A percentile compares a stretch with the other conserved stretches of the same genome.
These are phyloP conservation scores for Mycena olivaceomarginata DNA, from an alignment of 768 basidiomycete species.

Conservation along the genomic window DNA sequence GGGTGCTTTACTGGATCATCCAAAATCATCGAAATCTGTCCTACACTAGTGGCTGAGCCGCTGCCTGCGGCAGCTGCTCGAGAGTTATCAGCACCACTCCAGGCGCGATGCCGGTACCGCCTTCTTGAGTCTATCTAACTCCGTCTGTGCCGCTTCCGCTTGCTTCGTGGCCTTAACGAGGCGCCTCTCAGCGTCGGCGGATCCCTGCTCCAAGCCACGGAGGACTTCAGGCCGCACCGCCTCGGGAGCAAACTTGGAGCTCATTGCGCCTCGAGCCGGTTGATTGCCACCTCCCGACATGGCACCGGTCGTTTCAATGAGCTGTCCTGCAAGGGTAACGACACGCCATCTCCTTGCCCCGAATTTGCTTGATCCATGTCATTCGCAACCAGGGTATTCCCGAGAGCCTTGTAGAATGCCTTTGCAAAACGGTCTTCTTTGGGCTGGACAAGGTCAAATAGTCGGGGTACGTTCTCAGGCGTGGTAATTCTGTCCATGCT, in stretches of 20 bases:
- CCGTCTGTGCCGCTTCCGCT: constrained; percentile 73
- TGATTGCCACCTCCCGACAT: constrained; percentile 97
- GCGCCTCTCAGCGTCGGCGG: constrained; percentile 73
- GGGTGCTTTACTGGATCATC: too few relatives aligned
- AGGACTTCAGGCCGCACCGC: constrained; percentile 88
- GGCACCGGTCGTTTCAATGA: constrained; percentile 96
- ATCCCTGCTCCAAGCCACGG: constrained; percentile 84
- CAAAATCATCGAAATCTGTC: too few relatives aligned
- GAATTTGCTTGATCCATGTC: constrained; percentile 96
- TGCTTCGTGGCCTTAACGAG: constrained; percentile 74
- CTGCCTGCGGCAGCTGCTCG: too few relatives aligned
- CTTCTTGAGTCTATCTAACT: constrained; percentile 75
- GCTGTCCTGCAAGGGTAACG: constrained; percentile 93
- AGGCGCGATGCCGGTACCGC: constrained; percentile 83
- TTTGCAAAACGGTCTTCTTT: constrained; percentile 89
- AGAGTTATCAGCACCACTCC: too few relatives aligned
- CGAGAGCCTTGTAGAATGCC: constrained; percentile 92
- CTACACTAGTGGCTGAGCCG: too few relatives aligned
- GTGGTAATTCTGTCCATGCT: constrained; percentile 69
- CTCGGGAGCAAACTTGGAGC: constrained; percentile 89
- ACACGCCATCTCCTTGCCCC: constrained; percentile 88
- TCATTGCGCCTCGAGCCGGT: constrained; percentile 91
- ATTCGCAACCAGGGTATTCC: constrained; percentile 92
- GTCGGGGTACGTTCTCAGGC: constrained; percentile 92
- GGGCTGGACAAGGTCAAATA: constrained; percentile 97